phyloP scores from a whole-genome alignment of 78 protist species.

The Ministeria vibrans region DNA sequence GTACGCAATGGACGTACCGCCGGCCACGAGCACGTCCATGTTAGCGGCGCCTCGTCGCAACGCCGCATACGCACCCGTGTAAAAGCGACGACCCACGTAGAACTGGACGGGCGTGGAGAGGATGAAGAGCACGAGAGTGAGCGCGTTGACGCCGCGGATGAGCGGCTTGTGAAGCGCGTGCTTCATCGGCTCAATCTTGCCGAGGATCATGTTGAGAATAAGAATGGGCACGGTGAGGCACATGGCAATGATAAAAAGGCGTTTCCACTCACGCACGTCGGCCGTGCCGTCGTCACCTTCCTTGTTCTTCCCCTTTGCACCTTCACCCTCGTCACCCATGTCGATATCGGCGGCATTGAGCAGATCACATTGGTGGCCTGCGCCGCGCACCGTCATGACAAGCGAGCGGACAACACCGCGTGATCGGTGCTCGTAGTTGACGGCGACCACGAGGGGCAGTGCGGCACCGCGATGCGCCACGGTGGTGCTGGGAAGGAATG shows the following conservation, averaged over 20 bases:
- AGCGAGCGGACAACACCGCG: no score
- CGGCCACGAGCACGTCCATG: constrained; percentile 80
- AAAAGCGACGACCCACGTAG: constrained; percentile 56
- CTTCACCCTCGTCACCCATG: neutral
- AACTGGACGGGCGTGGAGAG: constrained; percentile 71
- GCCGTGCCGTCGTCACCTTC: no score
- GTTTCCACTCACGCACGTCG: neutral
- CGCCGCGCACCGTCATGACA: neutral
- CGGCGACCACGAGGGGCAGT: no score
- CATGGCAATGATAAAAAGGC: neutral
- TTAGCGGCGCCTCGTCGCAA: constrained; percentile 58
- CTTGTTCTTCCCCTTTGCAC: no score
- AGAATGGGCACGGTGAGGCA: neutral
- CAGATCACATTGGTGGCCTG: no score
- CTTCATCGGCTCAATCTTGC: neutral
- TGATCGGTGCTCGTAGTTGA: no score
- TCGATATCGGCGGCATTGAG: neutral
- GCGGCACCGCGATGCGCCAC: no score
- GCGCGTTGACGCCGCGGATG: constrained; percentile 3
- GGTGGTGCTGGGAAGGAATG: neutral
- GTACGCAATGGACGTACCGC: constrained; percentile 41
- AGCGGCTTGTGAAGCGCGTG: neutral
- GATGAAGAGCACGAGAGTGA: constrained; percentile 15
- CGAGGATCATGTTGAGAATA: neutral
- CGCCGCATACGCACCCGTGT: constrained; percentile 45